A percentile compares a stretch with the other conserved stretches of the same genome.
These are phyloP conservation scores for Neurospora crassa DNA, from an alignment of 2,329 filamentous ascomycete genomes.

Conservation along the genomic window DNA sequence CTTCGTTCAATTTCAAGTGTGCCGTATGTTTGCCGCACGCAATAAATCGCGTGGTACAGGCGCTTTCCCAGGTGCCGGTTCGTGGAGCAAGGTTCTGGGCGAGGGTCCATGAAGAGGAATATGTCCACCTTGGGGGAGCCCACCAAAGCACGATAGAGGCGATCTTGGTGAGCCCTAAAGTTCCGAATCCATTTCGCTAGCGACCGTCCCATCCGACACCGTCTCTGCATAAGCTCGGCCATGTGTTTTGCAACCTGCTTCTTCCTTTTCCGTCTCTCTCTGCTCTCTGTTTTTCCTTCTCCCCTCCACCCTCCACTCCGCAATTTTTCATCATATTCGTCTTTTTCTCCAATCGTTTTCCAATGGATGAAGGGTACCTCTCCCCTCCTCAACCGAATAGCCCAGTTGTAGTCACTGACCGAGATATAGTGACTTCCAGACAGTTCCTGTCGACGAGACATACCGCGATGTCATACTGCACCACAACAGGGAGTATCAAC, in stretches of 20 bases:
- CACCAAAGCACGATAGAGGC: conserved; percentile 15
- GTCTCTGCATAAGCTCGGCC: background rate
- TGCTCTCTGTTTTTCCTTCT: background rate
- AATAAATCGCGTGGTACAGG: conserved; percentile 14
- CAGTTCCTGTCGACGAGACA: conserved; percentile 44
- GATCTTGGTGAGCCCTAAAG: conserved; percentile 13
- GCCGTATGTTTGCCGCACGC: conserved; percentile 19
- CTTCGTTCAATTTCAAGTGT: conserved; percentile 22
- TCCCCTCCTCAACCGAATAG: background rate
- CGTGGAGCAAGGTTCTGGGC: conserved; percentile 6
- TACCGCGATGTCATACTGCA: conserved; percentile 50
- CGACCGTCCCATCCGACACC: background rate
- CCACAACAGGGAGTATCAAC: conserved; percentile 57
- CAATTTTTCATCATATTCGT: background rate
- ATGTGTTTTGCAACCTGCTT: conserved; percentile 2
- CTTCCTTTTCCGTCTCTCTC: conserved; percentile 1
- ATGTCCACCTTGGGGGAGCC: conserved; percentile 13
- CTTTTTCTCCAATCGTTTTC: background rate
- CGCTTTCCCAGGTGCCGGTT: conserved; percentile 11
- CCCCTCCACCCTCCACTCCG: background rate
- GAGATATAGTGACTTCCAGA: conserved; percentile 33
- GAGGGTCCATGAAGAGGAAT: conserved; percentile 15
- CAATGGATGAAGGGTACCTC: conserved; percentile 20
- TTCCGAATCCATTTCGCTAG: conserved; percentile 3
- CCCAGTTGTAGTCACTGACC: conserved; percentile 10